Evolutionary conservation across 768 basidiomycete genomes (phyloP).

Genomic region (Leccinum barrowsii): DNA sequence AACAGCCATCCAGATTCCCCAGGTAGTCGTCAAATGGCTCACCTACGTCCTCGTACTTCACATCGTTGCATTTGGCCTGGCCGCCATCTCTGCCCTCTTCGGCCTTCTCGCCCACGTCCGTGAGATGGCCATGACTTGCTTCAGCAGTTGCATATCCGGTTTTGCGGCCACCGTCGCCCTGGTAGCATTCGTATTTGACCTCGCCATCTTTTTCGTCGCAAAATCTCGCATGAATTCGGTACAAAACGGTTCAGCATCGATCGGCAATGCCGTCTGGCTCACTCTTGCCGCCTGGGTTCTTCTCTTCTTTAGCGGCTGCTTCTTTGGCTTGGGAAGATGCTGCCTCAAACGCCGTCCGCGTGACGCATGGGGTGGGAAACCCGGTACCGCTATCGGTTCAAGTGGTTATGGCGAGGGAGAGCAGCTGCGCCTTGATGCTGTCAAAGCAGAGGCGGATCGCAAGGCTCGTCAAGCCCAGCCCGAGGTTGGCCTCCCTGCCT

Average conservation of each 20-base stretch:
- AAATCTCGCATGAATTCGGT: constrained; percentile 76
- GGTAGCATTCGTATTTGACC: constrained; percentile 89
- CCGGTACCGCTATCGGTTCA: constrained; percentile 25
- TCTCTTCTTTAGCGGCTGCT: constrained; percentile 87
- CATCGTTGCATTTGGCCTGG: constrained; percentile 76
- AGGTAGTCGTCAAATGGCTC: constrained; percentile 88
- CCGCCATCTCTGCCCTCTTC: constrained; percentile 70
- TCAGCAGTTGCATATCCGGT: constrained; percentile 76
- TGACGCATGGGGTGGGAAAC: constrained; percentile 38
- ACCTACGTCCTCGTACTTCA: constrained; percentile 93
- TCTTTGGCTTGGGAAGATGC: constrained; percentile 81
- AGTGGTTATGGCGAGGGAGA: constrained; percentile 45
- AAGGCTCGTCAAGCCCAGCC: constrained; percentile 60
- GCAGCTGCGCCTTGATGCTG: constrained; percentile 74
- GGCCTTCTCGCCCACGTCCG: constrained; percentile 87
- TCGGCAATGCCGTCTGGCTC: constrained; percentile 91
- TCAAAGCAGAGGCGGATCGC: constrained; percentile 83
- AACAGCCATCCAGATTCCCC: constrained; percentile 65
- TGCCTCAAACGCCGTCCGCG: constrained; percentile 61
- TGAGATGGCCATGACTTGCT: constrained; percentile 82
- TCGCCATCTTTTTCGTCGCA: constrained; percentile 87
- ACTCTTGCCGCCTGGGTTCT: constrained; percentile 83
- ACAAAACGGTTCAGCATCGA: constrained; percentile 69
- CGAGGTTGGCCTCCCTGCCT: constrained; percentile 72
- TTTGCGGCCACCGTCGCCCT: constrained; percentile 78